A percentile compares a stretch with the other conserved stretches of the same genome.
phyloP scores from a whole-genome alignment of 176 grass and related monocot species.

The Guadua angustifolia region DNA sequence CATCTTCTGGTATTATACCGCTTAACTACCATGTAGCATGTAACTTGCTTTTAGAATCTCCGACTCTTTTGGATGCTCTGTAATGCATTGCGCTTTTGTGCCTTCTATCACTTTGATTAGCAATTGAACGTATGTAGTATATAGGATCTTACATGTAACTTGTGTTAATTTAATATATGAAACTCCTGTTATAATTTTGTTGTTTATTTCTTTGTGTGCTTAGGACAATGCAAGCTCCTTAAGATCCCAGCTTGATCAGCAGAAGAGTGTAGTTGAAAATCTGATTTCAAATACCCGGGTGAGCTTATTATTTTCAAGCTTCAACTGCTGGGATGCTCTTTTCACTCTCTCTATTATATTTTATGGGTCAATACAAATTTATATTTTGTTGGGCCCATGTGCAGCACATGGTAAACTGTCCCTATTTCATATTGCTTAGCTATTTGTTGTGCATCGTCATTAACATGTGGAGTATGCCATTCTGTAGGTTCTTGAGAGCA shows the following conservation, averaged over 20 bases:
- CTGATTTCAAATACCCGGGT: slow-evolving; percentile 91
- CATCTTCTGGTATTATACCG: neutral
- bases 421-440: neutral
- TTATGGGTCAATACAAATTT: neutral
- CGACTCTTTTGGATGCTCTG: neutral
- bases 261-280: slow-evolving; percentile 89
- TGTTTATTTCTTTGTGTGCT: slow-evolving; percentile 36
- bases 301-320: slow-evolving; percentile 39
- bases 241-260: slow-evolving; percentile 90
- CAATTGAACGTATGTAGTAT: slow-evolving; percentile 12
- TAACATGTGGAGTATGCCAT: slow-evolving; percentile 36
- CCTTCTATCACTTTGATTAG: neutral
- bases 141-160: neutral
- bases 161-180: slow-evolving; percentile 27
- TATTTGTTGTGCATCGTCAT: neutral
- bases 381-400: neutral
- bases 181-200: slow-evolving; percentile 30
- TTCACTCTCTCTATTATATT: slow-evolving; percentile 14
- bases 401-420: neutral
- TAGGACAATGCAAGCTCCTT: slow-evolving; percentile 97
- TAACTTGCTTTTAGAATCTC: slow-evolving; percentile 18
- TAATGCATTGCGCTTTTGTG: neutral
- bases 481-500: slow-evolving; percentile 94
- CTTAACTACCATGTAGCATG: slow-evolving; percentile 21
- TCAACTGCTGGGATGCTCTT: slow-evolving; percentile 3